Evolutionary conservation across 1,284 basidiomycete species (phyloP), one percentile per base, ranked within the genome.

Genomic region (Laetiporus sulphureus): DNA sequence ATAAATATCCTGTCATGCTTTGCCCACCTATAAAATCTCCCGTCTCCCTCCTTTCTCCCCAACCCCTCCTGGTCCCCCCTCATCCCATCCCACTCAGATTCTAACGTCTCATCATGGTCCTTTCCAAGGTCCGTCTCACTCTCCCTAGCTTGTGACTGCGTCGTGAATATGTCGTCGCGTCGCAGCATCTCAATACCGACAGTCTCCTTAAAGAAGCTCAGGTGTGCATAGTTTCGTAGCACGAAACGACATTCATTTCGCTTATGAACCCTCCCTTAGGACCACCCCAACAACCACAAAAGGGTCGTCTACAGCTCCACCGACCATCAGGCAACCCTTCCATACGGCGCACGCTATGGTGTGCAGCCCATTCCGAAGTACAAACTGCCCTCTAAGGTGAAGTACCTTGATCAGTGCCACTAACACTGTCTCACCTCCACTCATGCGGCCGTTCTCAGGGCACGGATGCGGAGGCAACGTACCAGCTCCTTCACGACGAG

Each of bases 401-500:
- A 49, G 36, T n/a, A 16, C 5, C 10, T 41, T 30, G 4, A 4
- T 19, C 31, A 0, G 3, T 15, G 8, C 1, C n/a, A 18, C 11
- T 16, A 36, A 11, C 16, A 6, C 8, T 21, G 16, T 31, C 19
- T 12, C 18, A 2, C 5, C 21, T 23, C 20, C 3, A 18, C 29
- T 34, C 11, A 2, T 21, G 22, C 32, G 40, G 15, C 33, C 19
- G 23, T 31, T 30, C 32, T n/a, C 12, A 79, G 68, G 83, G 83
- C 5, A 63, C 72, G 13, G 59, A 61, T 30, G 72, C 73, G 3
- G 73, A 82, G 31, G 59, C 72, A 4, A 77, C 83, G 0, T 91
- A 91, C 57, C 84, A 89, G 61, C 65, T 95, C 44, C 79, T 96
- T 44, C 88, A 86, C 56, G 87, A 92, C 53, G 89, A 94, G 61